Evolutionary conservation across 495 filamentous ascomycete genomes (phyloP).

Genomic region (Penicillium nucicola): DNA sequence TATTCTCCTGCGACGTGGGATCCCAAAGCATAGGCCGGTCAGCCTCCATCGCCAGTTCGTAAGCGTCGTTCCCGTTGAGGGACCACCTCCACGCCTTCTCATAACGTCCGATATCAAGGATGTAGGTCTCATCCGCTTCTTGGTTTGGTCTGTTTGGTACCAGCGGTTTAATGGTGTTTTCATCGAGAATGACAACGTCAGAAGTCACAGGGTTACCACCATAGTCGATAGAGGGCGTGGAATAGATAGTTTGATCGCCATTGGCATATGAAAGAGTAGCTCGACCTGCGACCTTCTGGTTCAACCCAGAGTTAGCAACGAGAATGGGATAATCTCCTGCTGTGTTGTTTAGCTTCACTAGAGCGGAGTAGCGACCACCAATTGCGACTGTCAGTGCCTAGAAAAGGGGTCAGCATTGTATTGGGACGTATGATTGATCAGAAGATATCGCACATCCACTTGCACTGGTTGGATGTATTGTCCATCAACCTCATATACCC

Average conservation of each 20-base stretch:
- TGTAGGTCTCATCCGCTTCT: background rate
- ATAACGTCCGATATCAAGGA: background rate
- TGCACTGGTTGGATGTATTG: conserved; percentile 15
- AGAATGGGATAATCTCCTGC: conserved; percentile 18
- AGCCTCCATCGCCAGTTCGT: conserved; percentile 29
- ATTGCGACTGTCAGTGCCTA: conserved; percentile 10
- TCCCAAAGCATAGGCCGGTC: conserved; percentile 2
- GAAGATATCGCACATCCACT: conserved; percentile 8
- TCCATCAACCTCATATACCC: conserved; percentile 26
- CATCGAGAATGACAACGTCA: background rate
- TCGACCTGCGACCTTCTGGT: conserved; percentile 15
- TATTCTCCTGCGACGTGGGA: conserved; percentile 35
- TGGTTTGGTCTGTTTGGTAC: background rate
- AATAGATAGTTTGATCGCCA: conserved; percentile 8
- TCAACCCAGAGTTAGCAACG: conserved; percentile 11
- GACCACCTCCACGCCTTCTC: conserved; percentile 18
- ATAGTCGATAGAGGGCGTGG: conserved; percentile 18
- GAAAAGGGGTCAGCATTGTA: background rate
- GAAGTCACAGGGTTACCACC: background rate
- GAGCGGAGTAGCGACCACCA: conserved; percentile 19
- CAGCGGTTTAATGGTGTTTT: background rate
- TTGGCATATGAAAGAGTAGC: conserved; percentile 19
- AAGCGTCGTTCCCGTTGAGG: conserved; percentile 22
- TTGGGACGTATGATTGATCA: no score
- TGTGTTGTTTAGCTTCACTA: conserved; percentile 20